phyloP scores from a whole-genome alignment of 139 green algal species.

The Picochlorum sp. region DNA sequence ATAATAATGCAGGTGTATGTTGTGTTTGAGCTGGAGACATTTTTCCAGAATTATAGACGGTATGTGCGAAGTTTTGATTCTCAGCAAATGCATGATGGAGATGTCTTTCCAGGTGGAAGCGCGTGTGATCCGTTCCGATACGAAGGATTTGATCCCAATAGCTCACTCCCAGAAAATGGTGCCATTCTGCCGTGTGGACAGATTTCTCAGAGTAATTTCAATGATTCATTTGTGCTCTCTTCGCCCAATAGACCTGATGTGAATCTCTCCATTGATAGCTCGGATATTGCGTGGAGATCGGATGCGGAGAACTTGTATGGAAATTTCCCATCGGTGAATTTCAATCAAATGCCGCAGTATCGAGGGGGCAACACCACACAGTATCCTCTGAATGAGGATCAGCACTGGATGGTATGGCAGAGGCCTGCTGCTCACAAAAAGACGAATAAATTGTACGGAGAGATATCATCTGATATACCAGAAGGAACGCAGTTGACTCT shows the following conservation, averaged over 20 bases:
- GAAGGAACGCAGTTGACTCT: slow-evolving; percentile 38
- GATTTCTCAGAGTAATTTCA: slow-evolving; percentile 87
- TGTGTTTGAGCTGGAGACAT: slow-evolving; percentile 82
- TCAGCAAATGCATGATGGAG: slow-evolving; percentile 55
- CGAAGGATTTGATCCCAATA: slow-evolving; percentile 15
- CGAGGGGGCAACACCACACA: slow-evolving; percentile 48
- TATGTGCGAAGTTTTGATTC: slow-evolving; percentile 74
- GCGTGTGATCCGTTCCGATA: slow-evolving; percentile 52
- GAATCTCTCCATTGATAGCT: slow-evolving; percentile 37
- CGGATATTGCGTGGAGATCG: slow-evolving; percentile 56
- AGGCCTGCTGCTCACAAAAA: slow-evolving; percentile 51
- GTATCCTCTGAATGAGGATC: slow-evolving; percentile 47
- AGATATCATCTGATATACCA: slow-evolving; percentile 42
- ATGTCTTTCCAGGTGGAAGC: slow-evolving; percentile 7
- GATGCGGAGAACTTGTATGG: slow-evolving; percentile 64
- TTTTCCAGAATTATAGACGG: slow-evolving; percentile 90
- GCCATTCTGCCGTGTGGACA: slow-evolving; percentile 89
- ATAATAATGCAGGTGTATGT: slow-evolving; percentile 62
- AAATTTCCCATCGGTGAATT: slow-evolving; percentile 47
- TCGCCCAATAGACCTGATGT: not conserved
- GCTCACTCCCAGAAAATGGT: slow-evolving; percentile 15
- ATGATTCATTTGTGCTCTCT: slow-evolving; percentile 66
- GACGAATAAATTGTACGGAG: slow-evolving; percentile 65
- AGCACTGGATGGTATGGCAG: slow-evolving; percentile 98
- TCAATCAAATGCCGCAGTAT: slow-evolving; percentile 45